These are phyloP conservation scores for Trapa bicornis DNA, from an alignment of 345 rosid species.

Conservation along the genomic window DNA sequence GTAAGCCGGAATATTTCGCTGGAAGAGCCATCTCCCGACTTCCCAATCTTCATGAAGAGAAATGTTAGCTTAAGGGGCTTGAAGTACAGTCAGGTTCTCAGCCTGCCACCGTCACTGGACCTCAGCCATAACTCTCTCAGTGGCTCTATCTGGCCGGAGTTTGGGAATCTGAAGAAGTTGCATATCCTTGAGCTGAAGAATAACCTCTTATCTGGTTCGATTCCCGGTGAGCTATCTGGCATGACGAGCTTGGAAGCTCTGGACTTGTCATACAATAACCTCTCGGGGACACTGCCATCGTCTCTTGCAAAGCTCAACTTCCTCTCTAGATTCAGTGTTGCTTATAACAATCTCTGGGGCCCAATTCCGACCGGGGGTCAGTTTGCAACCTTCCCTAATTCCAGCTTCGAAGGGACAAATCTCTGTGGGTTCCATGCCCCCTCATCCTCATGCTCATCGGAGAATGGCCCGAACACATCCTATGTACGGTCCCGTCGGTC, in stretches of 20 bases:
- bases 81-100: conserved; percentile 14
- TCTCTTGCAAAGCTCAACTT: conserved; percentile 8
- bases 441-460: conserved; percentile 23
- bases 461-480: neutral
- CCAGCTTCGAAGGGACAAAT: conserved; percentile 65
- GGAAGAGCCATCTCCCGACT: conserved; percentile 11
- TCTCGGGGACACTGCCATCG: conserved; percentile 9
- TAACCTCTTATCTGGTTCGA: conserved; percentile 8
- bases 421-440: conserved; percentile 68
- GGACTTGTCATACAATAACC: conserved; percentile 12
- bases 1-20: conserved; percentile 8
- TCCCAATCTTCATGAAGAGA: conserved; percentile 13
- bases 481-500: no score
- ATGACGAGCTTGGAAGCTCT: conserved; percentile 13
- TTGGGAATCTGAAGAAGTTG: conserved; percentile 12
- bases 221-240: conserved; percentile 9
- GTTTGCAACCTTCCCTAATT: conserved; percentile 59
- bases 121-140: conserved; percentile 8
- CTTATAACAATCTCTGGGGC: conserved; percentile 9
- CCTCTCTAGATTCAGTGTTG: conserved; percentile 13
- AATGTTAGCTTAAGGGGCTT: conserved; percentile 9
- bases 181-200: conserved; percentile 9
- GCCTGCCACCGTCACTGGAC: conserved; percentile 13
- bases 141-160: conserved; percentile 12
- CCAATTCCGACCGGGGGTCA: conserved; percentile 31